phyloP scores from a whole-genome alignment of 306 rosid genomes.

The Herpetospermum pedunculosum region DNA sequence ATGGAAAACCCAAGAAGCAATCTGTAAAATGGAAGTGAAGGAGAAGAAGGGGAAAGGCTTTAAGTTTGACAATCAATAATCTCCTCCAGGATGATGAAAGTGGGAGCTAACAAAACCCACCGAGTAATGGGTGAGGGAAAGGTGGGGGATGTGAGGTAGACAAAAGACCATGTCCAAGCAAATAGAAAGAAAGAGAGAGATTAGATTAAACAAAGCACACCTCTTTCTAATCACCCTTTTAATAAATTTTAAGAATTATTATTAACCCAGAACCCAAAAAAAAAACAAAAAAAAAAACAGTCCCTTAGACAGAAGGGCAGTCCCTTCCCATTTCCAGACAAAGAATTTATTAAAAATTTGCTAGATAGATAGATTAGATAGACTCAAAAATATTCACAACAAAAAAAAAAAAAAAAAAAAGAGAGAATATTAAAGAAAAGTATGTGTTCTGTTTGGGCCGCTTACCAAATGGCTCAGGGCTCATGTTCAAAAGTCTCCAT shows the following conservation, averaged over 20 bases:
- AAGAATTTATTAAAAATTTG: constrained; percentile 17
- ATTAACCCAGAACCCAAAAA: too few relatives aligned
- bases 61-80: constrained; percentile 14
- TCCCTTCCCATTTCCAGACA: constrained; percentile 37
- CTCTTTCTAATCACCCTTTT: too few relatives aligned
- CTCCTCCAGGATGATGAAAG: constrained; percentile 18
- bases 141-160: constrained; percentile 41
- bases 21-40: background rate
- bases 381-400: background rate
- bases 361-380: too few relatives aligned
- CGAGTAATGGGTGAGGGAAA: constrained; percentile 29
- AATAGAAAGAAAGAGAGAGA: too few relatives aligned
- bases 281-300: too few relatives aligned
- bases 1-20: background rate
- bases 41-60: constrained; percentile 21
- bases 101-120: constrained; percentile 30
- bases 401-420: background rate
- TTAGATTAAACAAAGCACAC: too few relatives aligned
- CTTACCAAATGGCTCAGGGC: constrained; percentile 29
- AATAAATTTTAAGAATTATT: too few relatives aligned
- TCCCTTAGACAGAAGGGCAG: constrained; percentile 10
- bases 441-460: constrained; percentile 27
- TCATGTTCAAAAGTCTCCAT: constrained; percentile 18
- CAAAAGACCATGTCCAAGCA: constrained; percentile 14
- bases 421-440: background rate